Conservation (phyloP, 169 alveolate genomes). For the Cryptosporidium sp. region DNA sequence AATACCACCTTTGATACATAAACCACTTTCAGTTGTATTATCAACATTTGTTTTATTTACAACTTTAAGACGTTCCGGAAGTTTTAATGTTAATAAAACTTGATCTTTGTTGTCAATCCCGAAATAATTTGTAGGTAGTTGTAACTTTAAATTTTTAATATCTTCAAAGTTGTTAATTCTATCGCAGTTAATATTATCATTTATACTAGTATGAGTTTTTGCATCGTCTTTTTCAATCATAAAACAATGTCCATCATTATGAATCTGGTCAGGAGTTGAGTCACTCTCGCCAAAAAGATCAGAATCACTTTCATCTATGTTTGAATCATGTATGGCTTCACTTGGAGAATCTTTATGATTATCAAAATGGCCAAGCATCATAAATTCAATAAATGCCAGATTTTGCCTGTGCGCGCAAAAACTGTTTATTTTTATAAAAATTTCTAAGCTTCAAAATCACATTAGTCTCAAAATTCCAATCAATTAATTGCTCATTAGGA, state of each 20-base stretch:
- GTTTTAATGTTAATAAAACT: constrained; percentile 31
- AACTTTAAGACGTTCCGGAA: constrained; percentile 55
- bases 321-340: neutral
- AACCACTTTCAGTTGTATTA: neutral
- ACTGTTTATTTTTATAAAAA: constrained; percentile 15
- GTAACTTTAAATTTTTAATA: neutral
- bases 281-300: constrained; percentile 67
- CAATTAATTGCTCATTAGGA: neutral
- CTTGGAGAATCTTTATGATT: neutral
- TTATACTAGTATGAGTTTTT: neutral
- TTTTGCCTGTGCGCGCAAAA: neutral
- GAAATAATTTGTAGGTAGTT: neutral
- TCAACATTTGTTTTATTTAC: neutral
- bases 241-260: neutral
- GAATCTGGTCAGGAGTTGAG: neutral
- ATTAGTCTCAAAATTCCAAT: constrained; percentile 48
- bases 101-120: constrained; percentile 15
- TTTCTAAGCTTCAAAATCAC: constrained; percentile 3
- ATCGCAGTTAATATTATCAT: neutral
- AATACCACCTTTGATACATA: constrained; percentile 25
- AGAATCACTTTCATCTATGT: constrained; percentile 39
- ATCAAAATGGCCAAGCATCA: neutral
- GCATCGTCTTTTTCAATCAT: neutral
- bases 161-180: neutral
- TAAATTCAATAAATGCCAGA: neutral